Percentiles rank a stretch among this genome's conserved stretches.
phyloP scores from a whole-genome alignment of 2,329 filamentous ascomycete genomes.

The Cordyceps cateniannulata region DNA sequence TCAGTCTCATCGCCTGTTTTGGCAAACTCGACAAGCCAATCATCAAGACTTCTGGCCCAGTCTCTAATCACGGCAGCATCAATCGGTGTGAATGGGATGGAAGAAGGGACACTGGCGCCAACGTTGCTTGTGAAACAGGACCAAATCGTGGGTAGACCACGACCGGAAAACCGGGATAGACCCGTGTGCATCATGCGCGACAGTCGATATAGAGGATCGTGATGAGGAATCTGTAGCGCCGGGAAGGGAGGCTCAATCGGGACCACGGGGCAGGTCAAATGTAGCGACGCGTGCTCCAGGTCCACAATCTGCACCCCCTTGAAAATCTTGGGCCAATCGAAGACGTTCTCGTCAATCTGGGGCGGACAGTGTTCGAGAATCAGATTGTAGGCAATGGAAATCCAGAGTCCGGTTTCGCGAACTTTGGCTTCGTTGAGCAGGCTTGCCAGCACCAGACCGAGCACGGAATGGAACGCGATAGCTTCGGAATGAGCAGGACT shows the following conservation, averaged over 20 bases:
- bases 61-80: conserved; percentile 35
- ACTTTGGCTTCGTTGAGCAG: conserved; percentile 36
- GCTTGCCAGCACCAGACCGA: conserved; percentile 35
- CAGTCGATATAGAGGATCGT: conserved; percentile 34
- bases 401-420: conserved; percentile 36
- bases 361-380: conserved; percentile 35
- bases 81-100: conserved; percentile 29
- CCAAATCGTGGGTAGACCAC: conserved; percentile 37
- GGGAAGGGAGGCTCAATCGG: conserved; percentile 32
- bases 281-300: conserved; percentile 36
- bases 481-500: conserved; percentile 25
- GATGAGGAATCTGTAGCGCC: conserved; percentile 29
- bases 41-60: conserved; percentile 35
- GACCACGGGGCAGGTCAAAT: conserved; percentile 34
- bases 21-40: conserved; percentile 35
- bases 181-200: conserved; percentile 40
- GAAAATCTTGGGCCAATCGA: conserved; percentile 35
- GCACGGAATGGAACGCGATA: conserved; percentile 35
- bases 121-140: conserved; percentile 28
- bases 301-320: conserved; percentile 35
- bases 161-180: conserved; percentile 34
- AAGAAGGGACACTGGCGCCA: conserved; percentile 15
- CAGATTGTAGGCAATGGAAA: conserved; percentile 35
- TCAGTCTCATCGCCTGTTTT: conserved; percentile 25
- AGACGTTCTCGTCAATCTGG: conserved; percentile 29